A percentile compares a stretch with the other conserved stretches of the same genome.
These are phyloP conservation scores for Apophysomyces variabilis DNA, from an alignment of 371 early-diverging fungal species.

Conservation along the genomic window DNA sequence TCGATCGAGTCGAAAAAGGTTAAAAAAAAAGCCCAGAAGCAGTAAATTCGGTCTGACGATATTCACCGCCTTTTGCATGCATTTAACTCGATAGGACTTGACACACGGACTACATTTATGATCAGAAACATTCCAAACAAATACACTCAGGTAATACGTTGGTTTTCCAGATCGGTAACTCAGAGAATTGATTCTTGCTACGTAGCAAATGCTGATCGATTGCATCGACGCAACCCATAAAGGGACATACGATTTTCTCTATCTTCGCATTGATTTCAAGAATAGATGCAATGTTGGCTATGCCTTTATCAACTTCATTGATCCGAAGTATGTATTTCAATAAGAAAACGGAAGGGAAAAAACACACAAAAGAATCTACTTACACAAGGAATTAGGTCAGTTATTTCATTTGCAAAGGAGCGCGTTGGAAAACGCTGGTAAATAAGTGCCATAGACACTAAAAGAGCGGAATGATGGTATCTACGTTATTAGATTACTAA, in stretches of 20 bases:
- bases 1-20: slow-evolving; percentile 17
- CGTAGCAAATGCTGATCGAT: slow-evolving; percentile 77
- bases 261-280: slow-evolving; percentile 90
- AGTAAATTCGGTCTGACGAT: too few species aligned
- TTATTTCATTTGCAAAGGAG: slow-evolving; percentile 73
- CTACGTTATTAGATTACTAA: neutral
- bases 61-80: neutral
- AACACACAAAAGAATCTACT: neutral
- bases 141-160: slow-evolving; percentile 65
- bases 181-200: neutral
- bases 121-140: slow-evolving; percentile 94
- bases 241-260: slow-evolving; percentile 84
- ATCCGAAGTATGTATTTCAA: slow-evolving; percentile 41
- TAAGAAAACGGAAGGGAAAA: neutral
- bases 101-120: slow-evolving; percentile 88
- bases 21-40: too few species aligned
- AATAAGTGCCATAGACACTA: too few species aligned
- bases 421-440: slow-evolving; percentile 85
- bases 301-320: slow-evolving; percentile 90
- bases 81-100: neutral
- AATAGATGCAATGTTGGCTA: slow-evolving; percentile 89
- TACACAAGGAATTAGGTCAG: slow-evolving; percentile 39
- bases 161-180: neutral
- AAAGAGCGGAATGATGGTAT: neutral
- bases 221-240: slow-evolving; percentile 79